A percentile compares a stretch with the other conserved stretches of the same genome.
Evolutionary conservation across 352 stramenopile genomes (phyloP).

Genomic region (Phytophthora capsici): DNA sequence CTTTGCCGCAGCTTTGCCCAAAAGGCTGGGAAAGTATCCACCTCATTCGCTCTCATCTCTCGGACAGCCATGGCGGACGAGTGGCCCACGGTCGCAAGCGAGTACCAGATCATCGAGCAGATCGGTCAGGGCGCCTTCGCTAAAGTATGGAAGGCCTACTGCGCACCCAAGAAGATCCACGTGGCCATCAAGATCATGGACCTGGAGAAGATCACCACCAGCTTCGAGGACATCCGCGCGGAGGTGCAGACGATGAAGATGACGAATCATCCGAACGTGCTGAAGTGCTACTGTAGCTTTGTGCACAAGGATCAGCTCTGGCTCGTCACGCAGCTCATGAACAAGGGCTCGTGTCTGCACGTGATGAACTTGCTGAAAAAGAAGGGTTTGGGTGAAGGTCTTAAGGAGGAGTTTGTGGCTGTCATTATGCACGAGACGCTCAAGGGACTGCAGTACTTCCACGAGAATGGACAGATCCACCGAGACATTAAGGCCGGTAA

Average conservation of each 20-base stretch:
- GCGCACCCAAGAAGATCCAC: constrained; percentile 83
- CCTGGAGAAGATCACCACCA: constrained; percentile 98
- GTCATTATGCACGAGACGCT: constrained; percentile 98
- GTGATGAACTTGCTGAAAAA: constrained; percentile 96
- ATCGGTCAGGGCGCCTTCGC: constrained; percentile 97
- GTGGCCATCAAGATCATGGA: constrained; percentile 99
- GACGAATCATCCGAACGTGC: constrained; percentile 97
- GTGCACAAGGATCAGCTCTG: constrained; percentile 97
- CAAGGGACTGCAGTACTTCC: constrained; percentile 98
- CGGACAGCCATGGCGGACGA: constrained; percentile 71
- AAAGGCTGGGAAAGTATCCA: constrained; percentile 35
- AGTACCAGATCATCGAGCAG: constrained; percentile 92
- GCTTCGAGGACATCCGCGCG: constrained; percentile 91
- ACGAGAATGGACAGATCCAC: constrained; percentile 99
- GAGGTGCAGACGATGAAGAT: constrained; percentile 99
- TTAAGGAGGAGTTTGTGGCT: constrained; percentile 96
- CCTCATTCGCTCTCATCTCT: constrained; percentile 14
- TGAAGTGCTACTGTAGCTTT: constrained; percentile 98
- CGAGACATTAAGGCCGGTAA: constrained; percentile 99
- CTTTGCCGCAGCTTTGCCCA: constrained; percentile 14
- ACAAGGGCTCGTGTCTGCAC: constrained; percentile 98
- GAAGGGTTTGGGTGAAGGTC: constrained; percentile 87
- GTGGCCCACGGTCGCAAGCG: constrained; percentile 81
- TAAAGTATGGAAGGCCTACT: constrained; percentile 97
- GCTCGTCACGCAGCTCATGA: constrained; percentile 99